Conservation (phyloP, 352 stramenopile genomes). For the Blastocystis sp. region DNA sequence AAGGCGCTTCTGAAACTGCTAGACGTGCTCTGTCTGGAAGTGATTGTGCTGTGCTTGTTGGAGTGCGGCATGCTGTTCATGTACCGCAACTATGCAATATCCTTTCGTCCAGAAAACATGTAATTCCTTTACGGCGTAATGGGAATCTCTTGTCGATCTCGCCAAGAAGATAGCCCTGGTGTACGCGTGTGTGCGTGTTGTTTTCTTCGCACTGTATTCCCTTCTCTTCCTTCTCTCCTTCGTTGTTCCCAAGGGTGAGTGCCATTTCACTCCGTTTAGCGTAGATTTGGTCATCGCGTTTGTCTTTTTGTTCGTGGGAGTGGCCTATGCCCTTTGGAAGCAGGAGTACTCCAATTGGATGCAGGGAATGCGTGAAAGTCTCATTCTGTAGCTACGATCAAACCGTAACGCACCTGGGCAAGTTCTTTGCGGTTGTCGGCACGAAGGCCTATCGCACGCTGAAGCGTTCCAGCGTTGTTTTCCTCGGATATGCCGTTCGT, state of each 20-base stretch:
- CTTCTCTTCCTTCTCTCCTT: conserved; percentile 20
- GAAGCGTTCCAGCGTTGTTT: neutral
- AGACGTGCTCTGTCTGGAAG: conserved; percentile 19
- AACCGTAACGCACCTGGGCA: neutral
- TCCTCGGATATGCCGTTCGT: conserved; percentile 3
- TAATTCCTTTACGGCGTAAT: conserved; percentile 20
- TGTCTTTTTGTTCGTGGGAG: neutral
- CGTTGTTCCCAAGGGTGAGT: neutral
- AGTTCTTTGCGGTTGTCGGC: neutral
- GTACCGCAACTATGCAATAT: conserved; percentile 30
- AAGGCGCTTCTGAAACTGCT: neutral
- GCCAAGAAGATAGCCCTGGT: conserved; percentile 5
- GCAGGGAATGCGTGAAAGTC: neutral
- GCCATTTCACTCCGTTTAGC: neutral
- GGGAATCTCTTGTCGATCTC: conserved; percentile 7
- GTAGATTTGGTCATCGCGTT: conserved; percentile 30
- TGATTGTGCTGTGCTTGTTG: neutral
- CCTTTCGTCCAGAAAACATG: neutral
- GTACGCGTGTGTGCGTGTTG: neutral
- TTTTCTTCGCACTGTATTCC: neutral
- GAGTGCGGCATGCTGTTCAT: neutral
- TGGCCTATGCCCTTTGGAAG: conserved; percentile 16
- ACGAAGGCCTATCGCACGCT: neutral
- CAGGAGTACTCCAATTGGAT: conserved; percentile 3
- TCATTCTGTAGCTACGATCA: neutral